Conservation (phyloP, 2,329 filamentous ascomycete species). For the Ceratocystis cacaofunesta region DNA sequence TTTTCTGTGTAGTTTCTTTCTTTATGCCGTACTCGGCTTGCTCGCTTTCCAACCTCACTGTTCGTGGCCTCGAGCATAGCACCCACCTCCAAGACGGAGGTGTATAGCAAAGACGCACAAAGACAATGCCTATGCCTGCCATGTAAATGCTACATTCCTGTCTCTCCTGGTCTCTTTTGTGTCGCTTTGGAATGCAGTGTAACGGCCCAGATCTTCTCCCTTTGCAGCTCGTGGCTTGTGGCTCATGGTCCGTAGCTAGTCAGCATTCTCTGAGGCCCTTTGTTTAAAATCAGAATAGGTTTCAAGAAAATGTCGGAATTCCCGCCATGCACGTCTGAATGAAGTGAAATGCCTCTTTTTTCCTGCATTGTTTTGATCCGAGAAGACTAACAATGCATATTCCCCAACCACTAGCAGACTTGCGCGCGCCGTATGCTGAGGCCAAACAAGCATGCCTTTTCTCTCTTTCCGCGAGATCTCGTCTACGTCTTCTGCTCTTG, state of each 20-base stretch:
- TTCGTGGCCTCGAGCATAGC: too few relatives aligned
- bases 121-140: neutral
- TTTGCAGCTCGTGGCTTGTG: neutral
- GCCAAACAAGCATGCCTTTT: neutral
- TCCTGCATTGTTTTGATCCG: too few relatives aligned
- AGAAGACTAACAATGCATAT: too few relatives aligned
- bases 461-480: neutral
- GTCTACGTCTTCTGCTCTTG: neutral
- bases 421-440: too few relatives aligned
- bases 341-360: neutral
- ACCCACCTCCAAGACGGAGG: too few relatives aligned
- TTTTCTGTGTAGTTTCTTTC: too few relatives aligned
- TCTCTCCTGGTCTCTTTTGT: neutral
- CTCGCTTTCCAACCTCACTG: too few relatives aligned
- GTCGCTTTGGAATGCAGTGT: neutral
- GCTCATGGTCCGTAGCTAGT: too few relatives aligned
- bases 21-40: too few relatives aligned
- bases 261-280: too few relatives aligned
- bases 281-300: neutral
- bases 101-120: neutral
- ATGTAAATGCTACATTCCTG: neutral
- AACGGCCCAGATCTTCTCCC: neutral
- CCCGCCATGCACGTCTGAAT: neutral
- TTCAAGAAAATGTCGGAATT: neutral
- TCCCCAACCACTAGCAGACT: too few relatives aligned